Evolutionary conservation across 2,329 filamentous ascomycete species (phyloP).

Genomic region (Trichoderma simmonsii): DNA sequence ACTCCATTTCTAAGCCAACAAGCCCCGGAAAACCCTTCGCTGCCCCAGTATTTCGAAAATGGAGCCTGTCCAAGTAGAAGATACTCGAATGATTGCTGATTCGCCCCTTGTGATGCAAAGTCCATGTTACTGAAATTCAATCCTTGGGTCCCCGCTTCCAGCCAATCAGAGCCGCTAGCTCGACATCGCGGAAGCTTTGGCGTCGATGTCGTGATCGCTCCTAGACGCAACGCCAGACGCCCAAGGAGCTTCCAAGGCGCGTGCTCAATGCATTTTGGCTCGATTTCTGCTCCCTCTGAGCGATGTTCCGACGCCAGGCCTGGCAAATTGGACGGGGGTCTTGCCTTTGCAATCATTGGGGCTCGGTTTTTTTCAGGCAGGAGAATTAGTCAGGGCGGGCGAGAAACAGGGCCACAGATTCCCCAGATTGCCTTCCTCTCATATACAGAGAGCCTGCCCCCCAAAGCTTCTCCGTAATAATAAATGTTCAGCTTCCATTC

Average conservation of each 20-base stretch:
- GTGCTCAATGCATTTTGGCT: slow-evolving; percentile 33
- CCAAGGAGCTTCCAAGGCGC: slow-evolving; percentile 32
- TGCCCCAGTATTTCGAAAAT: slow-evolving; percentile 14
- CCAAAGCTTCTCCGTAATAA: not conserved
- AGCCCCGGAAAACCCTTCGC: slow-evolving; percentile 17
- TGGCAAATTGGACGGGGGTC: slow-evolving; percentile 1
- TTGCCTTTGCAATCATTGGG: slow-evolving; percentile 4
- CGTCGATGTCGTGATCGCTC: slow-evolving; percentile 52
- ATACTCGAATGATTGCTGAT: slow-evolving; percentile 2
- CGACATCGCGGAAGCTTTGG: slow-evolving; percentile 48
- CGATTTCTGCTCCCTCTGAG: not conserved
- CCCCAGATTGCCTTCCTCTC: slow-evolving; percentile 8
- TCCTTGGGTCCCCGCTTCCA: slow-evolving; percentile 14
- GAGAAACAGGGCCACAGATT: slow-evolving; percentile 1
- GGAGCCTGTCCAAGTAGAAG: slow-evolving; percentile 2
- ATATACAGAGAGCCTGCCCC: slow-evolving; percentile 3
- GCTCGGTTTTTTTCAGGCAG: slow-evolving; percentile 1
- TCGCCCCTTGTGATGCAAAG: not conserved
- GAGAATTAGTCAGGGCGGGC: slow-evolving; percentile 17
- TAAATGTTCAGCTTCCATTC: not conserved
- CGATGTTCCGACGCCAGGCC: not conserved
- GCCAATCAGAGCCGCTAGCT: slow-evolving; percentile 36
- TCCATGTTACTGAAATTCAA: not conserved
- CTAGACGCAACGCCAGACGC: slow-evolving; percentile 31
- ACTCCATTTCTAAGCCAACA: slow-evolving; percentile 15